phyloP scores from a whole-genome alignment of 495 filamentous ascomycete species.

The Talaromyces thailandensis region DNA sequence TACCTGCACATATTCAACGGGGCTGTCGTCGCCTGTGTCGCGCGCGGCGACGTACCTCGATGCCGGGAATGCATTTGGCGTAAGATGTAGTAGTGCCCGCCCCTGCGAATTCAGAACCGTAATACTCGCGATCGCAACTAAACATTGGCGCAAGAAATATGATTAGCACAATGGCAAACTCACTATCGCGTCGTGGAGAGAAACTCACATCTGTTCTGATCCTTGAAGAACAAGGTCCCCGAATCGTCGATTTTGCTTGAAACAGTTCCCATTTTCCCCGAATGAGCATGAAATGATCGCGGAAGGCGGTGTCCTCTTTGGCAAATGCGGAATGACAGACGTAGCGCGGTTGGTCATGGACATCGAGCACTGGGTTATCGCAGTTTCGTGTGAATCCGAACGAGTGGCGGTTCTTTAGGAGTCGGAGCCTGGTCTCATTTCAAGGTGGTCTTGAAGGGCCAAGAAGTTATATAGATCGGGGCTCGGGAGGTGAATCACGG shows the following conservation, averaged over 20 bases:
- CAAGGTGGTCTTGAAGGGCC: neutral
- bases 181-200: neutral
- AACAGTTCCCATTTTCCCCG: slow-evolving; percentile 75
- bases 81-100: slow-evolving; percentile 64
- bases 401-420: neutral
- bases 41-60: slow-evolving; percentile 69
- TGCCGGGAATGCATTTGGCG: slow-evolving; percentile 84
- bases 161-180: slow-evolving; percentile 7
- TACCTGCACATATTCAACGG: slow-evolving; percentile 91
- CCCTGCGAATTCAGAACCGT: slow-evolving; percentile 68
- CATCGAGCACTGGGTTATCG: neutral
- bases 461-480: neutral
- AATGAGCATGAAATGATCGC: neutral
- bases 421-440: neutral
- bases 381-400: neutral
- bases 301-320: neutral
- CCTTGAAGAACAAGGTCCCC: slow-evolving; percentile 71
- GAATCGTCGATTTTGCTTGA: slow-evolving; percentile 86
- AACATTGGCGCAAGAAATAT: slow-evolving; percentile 5
- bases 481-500: neutral
- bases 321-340: neutral
- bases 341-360: neutral
- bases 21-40: slow-evolving; percentile 60
- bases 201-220: slow-evolving; percentile 75
- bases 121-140: slow-evolving; percentile 80